Conservation (phyloP, 176 grass and related monocot species). For the Aegilops umbellulata region DNA sequence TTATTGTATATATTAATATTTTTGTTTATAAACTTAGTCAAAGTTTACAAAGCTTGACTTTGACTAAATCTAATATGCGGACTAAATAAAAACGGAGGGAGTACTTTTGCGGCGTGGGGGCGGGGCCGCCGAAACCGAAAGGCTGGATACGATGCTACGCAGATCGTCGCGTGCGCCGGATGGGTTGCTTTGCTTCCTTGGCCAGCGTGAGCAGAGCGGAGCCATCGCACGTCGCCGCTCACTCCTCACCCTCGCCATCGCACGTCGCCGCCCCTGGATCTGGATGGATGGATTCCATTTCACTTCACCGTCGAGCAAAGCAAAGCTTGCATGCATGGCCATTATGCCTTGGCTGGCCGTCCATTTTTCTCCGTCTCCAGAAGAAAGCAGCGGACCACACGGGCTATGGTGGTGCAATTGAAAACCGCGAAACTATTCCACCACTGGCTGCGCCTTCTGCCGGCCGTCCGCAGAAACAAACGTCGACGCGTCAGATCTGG, state of each 20-base stretch:
- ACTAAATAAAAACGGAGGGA: too few relatives aligned
- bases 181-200: slow-evolving; percentile 15
- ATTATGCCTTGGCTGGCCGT: background rate
- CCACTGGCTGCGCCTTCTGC: background rate
- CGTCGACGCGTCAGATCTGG: background rate
- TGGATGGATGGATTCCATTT: slow-evolving; percentile 17
- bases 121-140: background rate
- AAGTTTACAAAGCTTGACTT: too few relatives aligned
- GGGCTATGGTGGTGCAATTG: too few relatives aligned
- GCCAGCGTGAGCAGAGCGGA: background rate
- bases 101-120: slow-evolving; percentile 28
- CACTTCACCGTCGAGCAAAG: background rate
- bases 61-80: too few relatives aligned
- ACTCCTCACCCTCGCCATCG: too few relatives aligned
- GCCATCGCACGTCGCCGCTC: background rate
- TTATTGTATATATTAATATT: too few relatives aligned
- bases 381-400: background rate
- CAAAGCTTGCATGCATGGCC: too few relatives aligned
- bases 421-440: too few relatives aligned
- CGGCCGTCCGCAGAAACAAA: background rate
- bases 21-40: too few relatives aligned
- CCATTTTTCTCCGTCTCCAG: background rate
- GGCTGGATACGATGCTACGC: background rate
- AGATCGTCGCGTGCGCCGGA: background rate
- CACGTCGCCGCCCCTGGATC: too few relatives aligned